Percentiles rank a stretch among this genome's conserved stretches.
Evolutionary conservation across 441 rosid species (phyloP).

Genomic region (Flueggea neowawraea): DNA sequence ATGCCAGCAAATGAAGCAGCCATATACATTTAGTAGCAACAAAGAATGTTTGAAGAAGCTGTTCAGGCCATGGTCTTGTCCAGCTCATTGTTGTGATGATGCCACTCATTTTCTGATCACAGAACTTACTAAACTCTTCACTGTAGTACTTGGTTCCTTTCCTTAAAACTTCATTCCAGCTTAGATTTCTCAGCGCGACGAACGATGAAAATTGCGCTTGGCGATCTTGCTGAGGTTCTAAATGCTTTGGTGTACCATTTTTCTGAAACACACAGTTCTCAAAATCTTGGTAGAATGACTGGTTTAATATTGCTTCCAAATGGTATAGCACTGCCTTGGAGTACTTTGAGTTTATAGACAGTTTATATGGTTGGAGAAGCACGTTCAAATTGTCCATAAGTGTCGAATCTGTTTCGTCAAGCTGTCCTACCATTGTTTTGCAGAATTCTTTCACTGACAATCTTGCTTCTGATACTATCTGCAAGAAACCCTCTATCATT

Average conservation of each 20-base stretch:
- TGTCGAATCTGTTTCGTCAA: constrained; percentile 64
- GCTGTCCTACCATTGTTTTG: constrained; percentile 63
- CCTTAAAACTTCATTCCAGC: constrained; percentile 91
- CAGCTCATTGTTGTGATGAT: constrained; percentile 70
- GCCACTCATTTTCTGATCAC: constrained; percentile 95
- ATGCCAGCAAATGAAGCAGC: constrained; percentile 94
- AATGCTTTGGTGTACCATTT: constrained; percentile 65
- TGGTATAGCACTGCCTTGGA: constrained; percentile 72
- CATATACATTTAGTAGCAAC: constrained; percentile 89
- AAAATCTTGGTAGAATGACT: constrained; percentile 79
- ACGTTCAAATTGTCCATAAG: constrained; percentile 56
- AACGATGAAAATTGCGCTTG: constrained; percentile 71
- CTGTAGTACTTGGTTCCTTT: constrained; percentile 93
- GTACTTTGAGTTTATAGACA: constrained; percentile 55
- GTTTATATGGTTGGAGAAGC: constrained; percentile 63
- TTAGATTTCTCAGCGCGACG: constrained; percentile 73
- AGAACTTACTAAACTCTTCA: constrained; percentile 92
- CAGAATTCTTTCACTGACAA: constrained; percentile 90
- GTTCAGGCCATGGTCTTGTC: constrained; percentile 92
- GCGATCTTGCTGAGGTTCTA: constrained; percentile 79
- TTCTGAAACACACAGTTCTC: constrained; percentile 78
- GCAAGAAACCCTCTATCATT: constrained; percentile 89
- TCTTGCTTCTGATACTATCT: constrained; percentile 92
- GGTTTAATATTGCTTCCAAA: constrained; percentile 77
- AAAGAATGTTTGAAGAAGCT: constrained; percentile 82